A percentile compares a stretch with the other conserved stretches of the same genome.
Evolutionary conservation across 106 monocot genomes (phyloP).

Genomic region (Amphibolis antarctica): DNA sequence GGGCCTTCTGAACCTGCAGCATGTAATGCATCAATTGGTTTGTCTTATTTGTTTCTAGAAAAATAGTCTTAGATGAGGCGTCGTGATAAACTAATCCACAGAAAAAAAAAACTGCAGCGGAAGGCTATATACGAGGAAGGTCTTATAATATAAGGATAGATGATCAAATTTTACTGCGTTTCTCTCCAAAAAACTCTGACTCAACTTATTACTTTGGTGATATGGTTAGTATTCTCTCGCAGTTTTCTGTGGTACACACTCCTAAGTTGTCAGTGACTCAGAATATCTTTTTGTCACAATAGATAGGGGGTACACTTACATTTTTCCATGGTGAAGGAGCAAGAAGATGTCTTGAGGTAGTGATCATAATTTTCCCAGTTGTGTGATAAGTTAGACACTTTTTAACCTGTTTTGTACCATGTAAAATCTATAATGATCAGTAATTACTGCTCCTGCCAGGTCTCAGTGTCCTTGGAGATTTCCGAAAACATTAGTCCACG

Average conservation of each 20-base stretch:
- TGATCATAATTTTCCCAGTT: background rate
- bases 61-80: background rate
- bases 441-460: constrained; percentile 20
- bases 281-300: constrained; percentile 7
- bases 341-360: constrained; percentile 94
- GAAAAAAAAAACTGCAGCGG: constrained; percentile 76
- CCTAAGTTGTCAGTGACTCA: background rate
- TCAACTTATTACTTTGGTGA: constrained; percentile 93
- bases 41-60: background rate
- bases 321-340: constrained; percentile 75
- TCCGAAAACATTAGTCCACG: constrained; percentile 69
- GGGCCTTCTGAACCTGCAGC: constrained; percentile 36
- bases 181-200: constrained; percentile 88
- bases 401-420: background rate
- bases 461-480: constrained; percentile 75
- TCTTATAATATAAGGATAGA: constrained; percentile 97
- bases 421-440: background rate
- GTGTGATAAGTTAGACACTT: background rate
- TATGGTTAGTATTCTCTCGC: constrained; percentile 34
- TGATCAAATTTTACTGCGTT: constrained; percentile 81
- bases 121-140: constrained; percentile 89
- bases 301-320: constrained; percentile 96
- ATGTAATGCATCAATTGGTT: constrained; percentile 50
- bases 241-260: background rate
- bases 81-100: constrained; percentile 24